Conservation (phyloP, 495 filamentous ascomycete species). For the Cenococcum geophilum region DNA sequence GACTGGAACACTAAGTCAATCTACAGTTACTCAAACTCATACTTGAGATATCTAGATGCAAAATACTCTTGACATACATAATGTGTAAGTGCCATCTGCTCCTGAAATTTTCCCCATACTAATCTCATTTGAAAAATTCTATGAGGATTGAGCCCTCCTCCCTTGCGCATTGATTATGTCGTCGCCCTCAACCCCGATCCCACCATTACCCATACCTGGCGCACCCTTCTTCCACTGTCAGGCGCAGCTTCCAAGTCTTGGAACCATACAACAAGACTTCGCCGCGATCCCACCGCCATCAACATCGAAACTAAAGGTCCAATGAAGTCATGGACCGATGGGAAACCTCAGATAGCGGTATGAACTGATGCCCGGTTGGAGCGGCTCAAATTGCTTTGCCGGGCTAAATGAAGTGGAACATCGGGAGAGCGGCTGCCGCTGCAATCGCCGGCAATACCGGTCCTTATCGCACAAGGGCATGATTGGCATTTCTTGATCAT, state of each 20-base stretch:
- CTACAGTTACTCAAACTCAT: slow-evolving; percentile 27
- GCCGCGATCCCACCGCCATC: slow-evolving; percentile 20
- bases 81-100: slow-evolving; percentile 1
- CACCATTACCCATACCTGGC: slow-evolving; percentile 14
- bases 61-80: background rate
- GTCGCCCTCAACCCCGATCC: slow-evolving; percentile 20
- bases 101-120: slow-evolving; percentile 11
- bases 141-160: slow-evolving; percentile 17
- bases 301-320: slow-evolving; percentile 23
- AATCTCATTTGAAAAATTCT: slow-evolving; percentile 12
- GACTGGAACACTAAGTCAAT: slow-evolving; percentile 28
- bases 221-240: slow-evolving; percentile 13
- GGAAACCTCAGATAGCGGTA: slow-evolving; percentile 26
- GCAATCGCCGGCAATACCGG: no score
- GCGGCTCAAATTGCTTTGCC: no score
- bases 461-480: slow-evolving; percentile 26
- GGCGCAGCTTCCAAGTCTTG: slow-evolving; percentile 15
- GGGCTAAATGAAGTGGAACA: no score
- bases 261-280: slow-evolving; percentile 22
- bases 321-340: slow-evolving; percentile 25
- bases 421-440: no score
- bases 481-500: slow-evolving; percentile 26
- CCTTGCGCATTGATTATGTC: slow-evolving; percentile 20
- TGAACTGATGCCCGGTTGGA: slow-evolving; percentile 20
- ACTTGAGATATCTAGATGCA: slow-evolving; percentile 1